These are phyloP conservation scores for Pontederia crassipes DNA, from an alignment of 176 grass and related monocot species.

Conservation along the genomic window DNA sequence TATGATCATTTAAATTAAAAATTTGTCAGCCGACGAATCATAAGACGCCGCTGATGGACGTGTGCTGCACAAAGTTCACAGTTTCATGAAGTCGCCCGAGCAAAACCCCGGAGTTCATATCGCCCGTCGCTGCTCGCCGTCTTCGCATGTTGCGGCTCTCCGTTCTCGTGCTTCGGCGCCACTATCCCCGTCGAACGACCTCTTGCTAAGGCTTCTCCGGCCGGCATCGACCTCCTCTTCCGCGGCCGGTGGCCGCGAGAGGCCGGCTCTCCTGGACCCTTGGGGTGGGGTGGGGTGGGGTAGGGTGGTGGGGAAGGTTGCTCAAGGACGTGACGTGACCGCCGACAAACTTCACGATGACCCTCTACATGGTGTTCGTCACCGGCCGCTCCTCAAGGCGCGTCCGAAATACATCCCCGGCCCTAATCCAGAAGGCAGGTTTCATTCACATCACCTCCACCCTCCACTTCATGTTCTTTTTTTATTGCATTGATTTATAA, in stretches of 20 bases:
- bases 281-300: too few species aligned
- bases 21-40: too few species aligned
- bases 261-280: slow-evolving; percentile 38
- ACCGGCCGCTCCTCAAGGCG: slow-evolving; percentile 77
- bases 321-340: slow-evolving; percentile 59
- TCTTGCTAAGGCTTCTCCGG: slow-evolving; percentile 11
- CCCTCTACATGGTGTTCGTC: slow-evolving; percentile 86
- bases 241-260: background rate
- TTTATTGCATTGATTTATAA: too few species aligned
- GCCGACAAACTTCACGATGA: slow-evolving; percentile 73
- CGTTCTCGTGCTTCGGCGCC: too few species aligned
- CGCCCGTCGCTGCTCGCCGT: too few species aligned
- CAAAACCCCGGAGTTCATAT: too few species aligned
- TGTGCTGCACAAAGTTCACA: too few species aligned
- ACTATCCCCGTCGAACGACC: background rate
- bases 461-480: too few species aligned
- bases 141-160: too few species aligned
- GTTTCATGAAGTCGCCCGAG: too few species aligned
- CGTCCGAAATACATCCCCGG: slow-evolving; percentile 81
- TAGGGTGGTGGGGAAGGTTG: slow-evolving; percentile 89
- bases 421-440: slow-evolving; percentile 67
- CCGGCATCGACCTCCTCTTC: slow-evolving; percentile 3
- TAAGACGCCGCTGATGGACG: too few species aligned
- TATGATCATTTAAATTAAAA: too few species aligned
- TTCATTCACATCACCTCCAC: background rate